A percentile compares a stretch with the other conserved stretches of the same genome.
phyloP scores from a whole-genome alignment of 768 basidiomycete genomes.

The Psilocybe subaeruginosa region DNA sequence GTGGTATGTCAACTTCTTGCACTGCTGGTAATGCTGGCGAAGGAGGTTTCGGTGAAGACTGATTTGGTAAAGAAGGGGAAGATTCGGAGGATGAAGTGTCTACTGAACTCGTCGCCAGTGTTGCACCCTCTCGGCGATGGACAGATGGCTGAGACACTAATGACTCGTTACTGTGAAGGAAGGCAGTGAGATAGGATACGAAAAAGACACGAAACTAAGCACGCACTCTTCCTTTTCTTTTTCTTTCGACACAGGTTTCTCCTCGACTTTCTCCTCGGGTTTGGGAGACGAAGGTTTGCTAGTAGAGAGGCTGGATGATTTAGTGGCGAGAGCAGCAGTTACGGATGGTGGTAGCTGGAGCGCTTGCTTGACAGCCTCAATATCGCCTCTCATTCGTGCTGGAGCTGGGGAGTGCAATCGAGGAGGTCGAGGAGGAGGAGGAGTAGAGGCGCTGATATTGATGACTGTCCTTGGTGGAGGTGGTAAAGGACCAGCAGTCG shows the following conservation, averaged over 20 bases:
- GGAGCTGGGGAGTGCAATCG: slow-evolving; percentile 60
- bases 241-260: background rate
- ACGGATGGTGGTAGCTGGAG: slow-evolving; percentile 63
- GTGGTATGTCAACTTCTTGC: background rate
- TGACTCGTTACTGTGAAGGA: background rate
- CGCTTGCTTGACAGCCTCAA: slow-evolving; percentile 61
- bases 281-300: slow-evolving; percentile 11
- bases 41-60: slow-evolving; percentile 7
- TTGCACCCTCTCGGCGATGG: slow-evolving; percentile 69
- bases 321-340: slow-evolving; percentile 43
- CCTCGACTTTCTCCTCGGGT: slow-evolving; percentile 3
- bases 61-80: slow-evolving; percentile 18
- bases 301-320: slow-evolving; percentile 24
- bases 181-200: background rate
- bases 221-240: slow-evolving; percentile 13
- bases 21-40: background rate
- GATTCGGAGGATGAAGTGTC: slow-evolving; percentile 26
- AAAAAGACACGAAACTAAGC: background rate
- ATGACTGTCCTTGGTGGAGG: slow-evolving; percentile 65
- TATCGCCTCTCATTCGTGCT: slow-evolving; percentile 46
- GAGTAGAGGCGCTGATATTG: slow-evolving; percentile 43
- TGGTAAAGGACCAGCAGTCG: slow-evolving; percentile 75
- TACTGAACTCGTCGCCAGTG: slow-evolving; percentile 36
- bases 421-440: slow-evolving; percentile 64
- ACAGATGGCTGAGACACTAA: slow-evolving; percentile 27